phyloP scores from a whole-genome alignment of 768 basidiomycete genomes.

The Nidularia pulvinata region DNA sequence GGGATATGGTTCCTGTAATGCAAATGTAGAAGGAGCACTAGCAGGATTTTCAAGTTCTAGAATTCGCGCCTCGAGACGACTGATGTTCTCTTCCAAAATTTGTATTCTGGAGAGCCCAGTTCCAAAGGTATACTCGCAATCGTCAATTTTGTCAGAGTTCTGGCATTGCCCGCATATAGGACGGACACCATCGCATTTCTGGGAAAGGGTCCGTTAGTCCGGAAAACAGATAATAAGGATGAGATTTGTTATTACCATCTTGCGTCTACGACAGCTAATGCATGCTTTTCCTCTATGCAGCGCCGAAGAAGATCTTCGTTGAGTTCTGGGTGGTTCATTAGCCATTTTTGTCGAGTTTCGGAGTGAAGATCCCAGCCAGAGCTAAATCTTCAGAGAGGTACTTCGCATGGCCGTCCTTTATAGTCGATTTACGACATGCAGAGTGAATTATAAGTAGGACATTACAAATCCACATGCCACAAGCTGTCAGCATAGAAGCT shows the following conservation, averaged over 20 bases:
- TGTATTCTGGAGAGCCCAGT: constrained; percentile 45
- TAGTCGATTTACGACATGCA: no score
- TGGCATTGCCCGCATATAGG: constrained; percentile 55
- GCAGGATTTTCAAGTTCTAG: constrained; percentile 41
- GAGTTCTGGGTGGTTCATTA: no score
- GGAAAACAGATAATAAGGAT: no score
- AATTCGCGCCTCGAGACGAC: constrained; percentile 44
- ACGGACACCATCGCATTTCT: constrained; percentile 57
- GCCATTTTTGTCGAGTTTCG: no score
- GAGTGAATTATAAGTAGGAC: no score
- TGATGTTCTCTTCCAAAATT: constrained; percentile 50
- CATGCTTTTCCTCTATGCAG: constrained; percentile 24
- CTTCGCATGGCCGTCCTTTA: no score
- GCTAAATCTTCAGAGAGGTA: no score
- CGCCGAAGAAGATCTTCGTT: no score
- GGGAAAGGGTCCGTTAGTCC: not conserved
- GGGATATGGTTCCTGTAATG: constrained; percentile 35
- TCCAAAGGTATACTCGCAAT: constrained; percentile 58
- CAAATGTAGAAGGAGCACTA: constrained; percentile 16
- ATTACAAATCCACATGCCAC: no score
- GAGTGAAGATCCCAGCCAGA: no score
- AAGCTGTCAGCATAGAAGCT: no score
- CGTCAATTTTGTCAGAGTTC: constrained; percentile 42
- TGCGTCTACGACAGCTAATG: constrained; percentile 24
- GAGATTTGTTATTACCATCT: constrained; percentile 14